phyloP scores from a whole-genome alignment of 495 filamentous ascomycete species.

The Penicillium silybi region DNA sequence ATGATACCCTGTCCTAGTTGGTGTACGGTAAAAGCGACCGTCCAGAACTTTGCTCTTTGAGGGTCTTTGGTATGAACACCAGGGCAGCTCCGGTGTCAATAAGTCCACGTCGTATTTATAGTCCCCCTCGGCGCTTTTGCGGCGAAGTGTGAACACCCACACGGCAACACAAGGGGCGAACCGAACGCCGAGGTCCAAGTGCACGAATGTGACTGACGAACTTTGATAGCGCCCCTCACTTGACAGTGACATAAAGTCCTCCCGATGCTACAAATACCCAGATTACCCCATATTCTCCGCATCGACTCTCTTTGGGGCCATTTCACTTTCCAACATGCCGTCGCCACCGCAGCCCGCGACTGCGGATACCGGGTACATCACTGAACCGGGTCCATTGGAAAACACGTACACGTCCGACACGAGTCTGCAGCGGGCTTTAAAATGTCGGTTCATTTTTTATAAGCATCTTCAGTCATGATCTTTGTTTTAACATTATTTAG shows the following conservation, averaged over 20 bases:
- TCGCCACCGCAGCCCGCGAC: slow-evolving; percentile 40
- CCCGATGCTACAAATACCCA: not conserved
- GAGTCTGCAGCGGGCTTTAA: slow-evolving; percentile 22
- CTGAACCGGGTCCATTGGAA: slow-evolving; percentile 21
- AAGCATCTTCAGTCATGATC: not conserved
- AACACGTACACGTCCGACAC: slow-evolving; percentile 34
- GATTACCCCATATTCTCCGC: not conserved
- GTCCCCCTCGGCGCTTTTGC: slow-evolving; percentile 5
- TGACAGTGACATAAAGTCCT: not conserved
- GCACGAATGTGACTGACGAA: not conserved
- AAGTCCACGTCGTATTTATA: not conserved
- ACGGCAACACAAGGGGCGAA: slow-evolving; percentile 1
- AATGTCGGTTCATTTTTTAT: slow-evolving; percentile 17
- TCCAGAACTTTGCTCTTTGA: too few relatives aligned
- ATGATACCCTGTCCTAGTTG: too few relatives aligned
- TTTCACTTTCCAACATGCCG: slow-evolving; percentile 25
- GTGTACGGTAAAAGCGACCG: too few relatives aligned
- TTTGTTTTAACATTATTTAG: slow-evolving; percentile 10
- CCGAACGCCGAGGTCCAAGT: slow-evolving; percentile 22
- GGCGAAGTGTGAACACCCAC: not conserved
- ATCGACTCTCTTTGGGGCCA: not conserved
- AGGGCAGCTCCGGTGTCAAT: not conserved
- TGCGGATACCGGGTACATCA: slow-evolving; percentile 31
- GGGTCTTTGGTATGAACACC: too few relatives aligned
- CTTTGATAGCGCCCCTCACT: slow-evolving; percentile 4